Evolutionary conservation across 805 yeast species (phyloP), one percentile per base, ranked within the genome.

Genomic region (Saccharomyces mikatae): DNA sequence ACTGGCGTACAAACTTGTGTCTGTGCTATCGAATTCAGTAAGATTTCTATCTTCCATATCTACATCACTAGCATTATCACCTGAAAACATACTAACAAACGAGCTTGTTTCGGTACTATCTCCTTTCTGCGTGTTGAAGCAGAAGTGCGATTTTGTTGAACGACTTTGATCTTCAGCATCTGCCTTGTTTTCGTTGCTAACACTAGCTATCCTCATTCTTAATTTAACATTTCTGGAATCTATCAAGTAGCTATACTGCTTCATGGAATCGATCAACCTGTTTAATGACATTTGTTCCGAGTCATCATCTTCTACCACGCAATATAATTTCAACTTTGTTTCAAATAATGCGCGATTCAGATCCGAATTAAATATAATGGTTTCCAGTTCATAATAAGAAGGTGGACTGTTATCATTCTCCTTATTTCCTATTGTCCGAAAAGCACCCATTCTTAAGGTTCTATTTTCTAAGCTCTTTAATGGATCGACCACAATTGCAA

Each of bases 401-500:
- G 60, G 52, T 11, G 47, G 31, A 21, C 44, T 46, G 14, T 32
- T 24, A 14, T 36, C 48, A 6, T 51, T 49, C 30, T 60, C 58
- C 14, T 70, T 72, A 29, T 76, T 79, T 1, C 78, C 74, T 48
- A 79, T 80, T 0, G 97, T 88, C 66, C 97, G 73, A 66, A 89
- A 90, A 0, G 96, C 96, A 0, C 96, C 97, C 54, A 90, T 86
- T 49, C 87, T 94, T 11, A 90, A 84, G 55, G 75, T 77, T 0
- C 86, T 86, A 51, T 84, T 81, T 13, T 77, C 70, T 3, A 74
- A 64, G 1, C 92, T 83, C 62, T 83, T 81, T 51, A 81, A 78
- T 0, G 97, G 97, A 70, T 90, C 97, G 51, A 91, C 79, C 6
- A 90, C 97, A 30, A 90, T 74, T 0, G 97, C 97, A 55, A 90